phyloP scores from a whole-genome alignment of 257 asterid genomes.

The Scutellaria barbata region DNA sequence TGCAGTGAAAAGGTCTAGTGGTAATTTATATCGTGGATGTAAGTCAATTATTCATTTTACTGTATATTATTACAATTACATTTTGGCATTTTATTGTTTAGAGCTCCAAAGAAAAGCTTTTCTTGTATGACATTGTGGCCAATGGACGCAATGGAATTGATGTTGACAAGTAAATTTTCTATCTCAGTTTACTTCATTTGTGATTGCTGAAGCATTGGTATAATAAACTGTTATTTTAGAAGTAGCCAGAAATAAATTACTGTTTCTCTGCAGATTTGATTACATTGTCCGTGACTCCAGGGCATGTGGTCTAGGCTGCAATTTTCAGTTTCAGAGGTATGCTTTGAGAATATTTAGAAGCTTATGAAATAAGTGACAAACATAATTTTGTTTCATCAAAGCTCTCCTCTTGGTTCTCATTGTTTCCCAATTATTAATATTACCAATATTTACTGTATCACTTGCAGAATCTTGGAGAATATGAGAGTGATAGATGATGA shows the following conservation, averaged over 20 bases:
- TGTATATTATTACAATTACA: conserved; percentile 11
- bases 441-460: conserved; percentile 31
- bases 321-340: conserved; percentile 80
- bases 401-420: conserved; percentile 15
- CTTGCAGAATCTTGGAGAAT: conserved; percentile 78
- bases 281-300: conserved; percentile 89
- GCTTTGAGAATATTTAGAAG: conserved; percentile 23
- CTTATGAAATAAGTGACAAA: conserved; percentile 2
- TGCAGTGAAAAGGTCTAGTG: conserved; percentile 25
- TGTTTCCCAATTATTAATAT: neutral
- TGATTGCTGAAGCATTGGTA: conserved; percentile 16
- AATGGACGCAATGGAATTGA: conserved; percentile 95
- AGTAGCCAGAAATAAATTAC: conserved; percentile 18
- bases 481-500: conserved; percentile 90
- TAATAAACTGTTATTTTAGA: conserved; percentile 12
- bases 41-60: conserved; percentile 11
- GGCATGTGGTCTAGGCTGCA: conserved; percentile 94
- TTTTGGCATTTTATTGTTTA: conserved; percentile 36
- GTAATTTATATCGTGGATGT: conserved; percentile 9
- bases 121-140: conserved; percentile 88
- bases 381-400: conserved; percentile 13
- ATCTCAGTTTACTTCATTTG: conserved; percentile 31
- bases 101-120: conserved; percentile 66
- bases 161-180: conserved; percentile 77
- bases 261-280: conserved; percentile 69